Evolutionary conservation across 2,329 filamentous ascomycete genomes (phyloP).

Genomic region (Neopestalotiopsis sp.): DNA sequence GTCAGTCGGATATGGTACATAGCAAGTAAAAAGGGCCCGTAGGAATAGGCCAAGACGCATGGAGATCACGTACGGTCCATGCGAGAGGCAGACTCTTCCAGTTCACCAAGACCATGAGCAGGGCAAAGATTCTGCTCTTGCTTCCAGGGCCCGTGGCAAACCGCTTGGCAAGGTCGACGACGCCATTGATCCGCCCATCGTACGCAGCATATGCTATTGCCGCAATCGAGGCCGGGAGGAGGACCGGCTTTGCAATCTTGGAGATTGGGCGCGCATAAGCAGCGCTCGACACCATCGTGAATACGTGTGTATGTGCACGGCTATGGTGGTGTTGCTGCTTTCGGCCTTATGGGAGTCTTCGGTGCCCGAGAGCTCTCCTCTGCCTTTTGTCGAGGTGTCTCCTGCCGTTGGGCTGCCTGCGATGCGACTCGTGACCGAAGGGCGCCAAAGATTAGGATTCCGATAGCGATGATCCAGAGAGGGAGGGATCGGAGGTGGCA

Average conservation of each 20-base stretch:
- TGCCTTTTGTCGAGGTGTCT: conserved; percentile 14
- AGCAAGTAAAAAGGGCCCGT: too few relatives aligned
- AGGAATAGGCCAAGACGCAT: background rate
- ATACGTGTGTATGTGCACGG: background rate
- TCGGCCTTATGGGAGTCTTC: background rate
- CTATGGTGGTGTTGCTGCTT: background rate
- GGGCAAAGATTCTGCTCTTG: conserved; percentile 56
- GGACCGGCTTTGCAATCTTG: conserved; percentile 40
- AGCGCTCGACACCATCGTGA: conserved; percentile 34
- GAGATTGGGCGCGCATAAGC: conserved; percentile 27
- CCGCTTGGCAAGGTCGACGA: conserved; percentile 35
- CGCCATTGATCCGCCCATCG: conserved; percentile 46
- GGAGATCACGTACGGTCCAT: conserved; percentile 69
- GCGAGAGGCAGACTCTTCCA: conserved; percentile 76
- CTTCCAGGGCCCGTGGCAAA: conserved; percentile 62
- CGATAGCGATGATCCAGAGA: conserved; percentile 49
- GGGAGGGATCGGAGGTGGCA: conserved; percentile 46
- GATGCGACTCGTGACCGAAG: conserved; percentile 36
- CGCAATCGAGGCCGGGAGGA: conserved; percentile 48
- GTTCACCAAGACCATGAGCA: conserved; percentile 67
- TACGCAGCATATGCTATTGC: conserved; percentile 54
- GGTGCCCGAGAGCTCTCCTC: background rate
- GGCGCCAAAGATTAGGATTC: conserved; percentile 41
- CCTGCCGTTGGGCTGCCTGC: conserved; percentile 12
- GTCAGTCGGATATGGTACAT: background rate